These are phyloP conservation scores for Turnera subulata DNA, from an alignment of 345 rosid genomes.

Conservation along the genomic window DNA sequence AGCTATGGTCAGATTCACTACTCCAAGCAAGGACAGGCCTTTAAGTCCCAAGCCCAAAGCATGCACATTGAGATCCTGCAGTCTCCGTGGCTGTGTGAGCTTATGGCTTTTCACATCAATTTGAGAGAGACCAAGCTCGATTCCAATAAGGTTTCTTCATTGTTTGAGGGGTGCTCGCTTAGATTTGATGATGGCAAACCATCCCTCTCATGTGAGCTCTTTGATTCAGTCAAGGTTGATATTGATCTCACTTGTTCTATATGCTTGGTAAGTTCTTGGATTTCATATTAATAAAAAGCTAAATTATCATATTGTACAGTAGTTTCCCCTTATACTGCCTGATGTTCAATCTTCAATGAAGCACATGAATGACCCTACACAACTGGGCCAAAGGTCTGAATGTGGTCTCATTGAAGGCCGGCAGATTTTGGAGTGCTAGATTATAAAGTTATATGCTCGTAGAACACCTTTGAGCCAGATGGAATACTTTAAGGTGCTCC, in stretches of 20 bases:
- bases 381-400: too few species aligned
- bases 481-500: too few species aligned
- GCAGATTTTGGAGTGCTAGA: too few species aligned
- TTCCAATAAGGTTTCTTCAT: constrained; percentile 38
- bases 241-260: constrained; percentile 86
- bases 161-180: constrained; percentile 67
- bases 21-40: constrained; percentile 92
- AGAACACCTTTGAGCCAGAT: too few species aligned
- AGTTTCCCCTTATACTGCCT: too few species aligned
- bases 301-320: not conserved
- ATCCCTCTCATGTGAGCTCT: constrained; percentile 68
- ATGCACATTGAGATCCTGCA: constrained; percentile 90
- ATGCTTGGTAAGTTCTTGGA: constrained; percentile 69
- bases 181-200: constrained; percentile 60
- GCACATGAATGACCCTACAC: too few species aligned
- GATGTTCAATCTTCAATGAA: too few species aligned
- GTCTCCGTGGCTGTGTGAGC: constrained; percentile 94
- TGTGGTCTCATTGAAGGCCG: too few species aligned
- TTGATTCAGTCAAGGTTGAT: constrained; percentile 75
- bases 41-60: constrained; percentile 73
- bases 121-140: constrained; percentile 50
- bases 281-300: not conserved
- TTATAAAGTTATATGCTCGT: too few species aligned
- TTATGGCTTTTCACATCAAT: constrained; percentile 86
- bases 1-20: constrained; percentile 54